Conservation (phyloP, 768 basidiomycete genomes). For the Chalciporus piperatus region DNA sequence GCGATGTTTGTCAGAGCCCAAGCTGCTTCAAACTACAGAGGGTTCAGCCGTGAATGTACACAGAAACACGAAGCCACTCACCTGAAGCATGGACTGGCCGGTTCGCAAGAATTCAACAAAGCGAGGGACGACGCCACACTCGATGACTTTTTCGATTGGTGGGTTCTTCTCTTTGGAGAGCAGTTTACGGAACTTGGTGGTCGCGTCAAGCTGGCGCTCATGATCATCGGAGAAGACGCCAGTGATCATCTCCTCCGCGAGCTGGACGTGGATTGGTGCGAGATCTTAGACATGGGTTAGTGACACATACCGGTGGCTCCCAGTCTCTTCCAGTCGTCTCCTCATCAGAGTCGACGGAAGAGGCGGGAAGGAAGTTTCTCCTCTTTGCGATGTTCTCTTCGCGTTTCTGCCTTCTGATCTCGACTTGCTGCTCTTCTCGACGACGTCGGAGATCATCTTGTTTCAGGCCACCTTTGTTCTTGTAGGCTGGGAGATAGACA, state of each 20-base stretch:
- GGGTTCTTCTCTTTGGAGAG: constrained; percentile 99
- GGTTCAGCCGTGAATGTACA: neutral
- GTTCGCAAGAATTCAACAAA: constrained; percentile 91
- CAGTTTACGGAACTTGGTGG: constrained; percentile 97
- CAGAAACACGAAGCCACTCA: constrained; percentile 28
- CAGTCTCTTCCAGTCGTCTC: constrained; percentile 67
- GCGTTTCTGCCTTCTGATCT: constrained; percentile 96
- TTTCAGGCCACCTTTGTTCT: constrained; percentile 86
- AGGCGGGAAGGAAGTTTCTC: constrained; percentile 82
- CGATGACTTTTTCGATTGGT: constrained; percentile 97
- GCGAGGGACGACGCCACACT: constrained; percentile 94
- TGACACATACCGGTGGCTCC: constrained; percentile 65
- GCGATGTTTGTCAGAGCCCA: constrained; percentile 99
- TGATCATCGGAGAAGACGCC: constrained; percentile 91
- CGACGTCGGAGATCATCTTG: constrained; percentile 93
- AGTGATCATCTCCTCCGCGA: constrained; percentile 88
- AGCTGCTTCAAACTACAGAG: constrained; percentile 84
- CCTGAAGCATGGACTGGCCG: constrained; percentile 84
- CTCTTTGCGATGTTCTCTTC: constrained; percentile 99
- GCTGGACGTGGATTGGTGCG: constrained; percentile 37
- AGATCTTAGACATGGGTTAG: constrained; percentile 11
- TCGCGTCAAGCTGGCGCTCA: constrained; percentile 92
- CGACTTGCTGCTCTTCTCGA: constrained; percentile 97
- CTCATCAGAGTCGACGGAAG: constrained; percentile 86
- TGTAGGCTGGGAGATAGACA: constrained; percentile 61